Evolutionary conservation across 805 yeast genomes (phyloP), one percentile per base, ranked within the genome.

Genomic region (Scheffersomyces lignosus): DNA sequence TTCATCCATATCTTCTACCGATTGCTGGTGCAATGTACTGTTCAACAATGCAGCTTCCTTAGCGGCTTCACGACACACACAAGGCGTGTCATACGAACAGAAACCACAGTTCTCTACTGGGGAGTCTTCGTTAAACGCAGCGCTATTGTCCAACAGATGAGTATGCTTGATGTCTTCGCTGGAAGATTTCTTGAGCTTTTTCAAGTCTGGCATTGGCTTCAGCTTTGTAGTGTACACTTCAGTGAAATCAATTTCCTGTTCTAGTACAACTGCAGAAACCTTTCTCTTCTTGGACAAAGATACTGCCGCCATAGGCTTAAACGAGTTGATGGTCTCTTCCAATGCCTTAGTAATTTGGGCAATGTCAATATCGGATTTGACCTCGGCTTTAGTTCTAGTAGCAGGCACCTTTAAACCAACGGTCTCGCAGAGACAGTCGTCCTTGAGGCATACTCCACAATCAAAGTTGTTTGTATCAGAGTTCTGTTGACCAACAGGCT

Each of bases 11-110:
- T 36, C 39, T 34, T 14, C 31, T 6, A 18, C 14, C n/a, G 16
- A 7, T 5, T 23, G 29, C 4, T 44, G 43, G 5, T 53, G 45
- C 15, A 66, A 49, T 3, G 64, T 44, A 14, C 53, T 49, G 38
- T 56, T 61, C 38, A 71, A 51, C 13, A 57, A 47, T 3, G 71
- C 75, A 2, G 73, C 75, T 51, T 73, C 79, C 47, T 70, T 68
- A 2, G 80, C 81, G 13, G 78, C 85, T 48, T 88, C 96, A 18
- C 91, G 78, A 58, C 97, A 91, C 2, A 91, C 85, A 62, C 98
- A 91, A 2, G 96, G 90, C 0, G 95, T 81, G 48, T 81, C 93
- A 48, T 87, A 96, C 0, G 95, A 79, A 55, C 98, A 91, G 60
- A 91, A 90, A 0, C 98, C 98, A 62, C 98, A 91, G 40, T 84